A percentile compares a stretch with the other conserved stretches of the same genome.
These are phyloP conservation scores for Ocimum tenuiflorum DNA, from an alignment of 257 asterid genomes.

Conservation along the genomic window DNA sequence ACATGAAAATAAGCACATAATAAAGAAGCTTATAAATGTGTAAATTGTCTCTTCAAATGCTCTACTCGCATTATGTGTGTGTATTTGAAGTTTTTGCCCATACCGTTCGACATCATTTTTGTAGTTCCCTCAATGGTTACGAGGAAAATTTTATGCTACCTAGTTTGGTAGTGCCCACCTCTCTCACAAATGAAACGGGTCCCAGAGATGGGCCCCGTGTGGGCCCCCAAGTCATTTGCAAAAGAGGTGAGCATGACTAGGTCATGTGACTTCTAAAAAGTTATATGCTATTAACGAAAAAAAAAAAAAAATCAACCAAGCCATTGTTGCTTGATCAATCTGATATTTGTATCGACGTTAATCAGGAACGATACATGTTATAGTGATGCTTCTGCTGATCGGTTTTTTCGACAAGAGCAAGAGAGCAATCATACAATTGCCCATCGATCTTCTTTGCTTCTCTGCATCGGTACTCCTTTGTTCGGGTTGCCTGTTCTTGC, in stretches of 20 bases:
- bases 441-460: conserved; percentile 84
- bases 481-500: conserved; percentile 69
- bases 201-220: too few relatives aligned
- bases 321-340: neutral
- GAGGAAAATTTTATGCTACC: too few relatives aligned
- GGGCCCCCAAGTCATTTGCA: too few relatives aligned
- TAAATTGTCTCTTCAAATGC: neutral
- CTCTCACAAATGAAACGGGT: too few relatives aligned
- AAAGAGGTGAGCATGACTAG: too few relatives aligned
- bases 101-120: too few relatives aligned
- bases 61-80: neutral
- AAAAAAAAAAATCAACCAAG: too few relatives aligned
- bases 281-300: too few relatives aligned
- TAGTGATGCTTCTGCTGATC: conserved; percentile 86
- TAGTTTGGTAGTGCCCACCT: too few relatives aligned
- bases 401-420: conserved; percentile 89
- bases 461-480: conserved; percentile 72
- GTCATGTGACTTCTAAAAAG: too few relatives aligned
- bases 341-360: neutral
- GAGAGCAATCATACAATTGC: conserved; percentile 62
- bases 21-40: neutral
- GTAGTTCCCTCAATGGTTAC: too few relatives aligned
- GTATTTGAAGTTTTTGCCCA: too few relatives aligned
- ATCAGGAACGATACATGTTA: conserved; percentile 87
- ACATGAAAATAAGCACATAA: neutral